Base-by-base conservation (phyloP, 371 early-diverging fungal genomes). In the Mucor saturninus region DNA sequence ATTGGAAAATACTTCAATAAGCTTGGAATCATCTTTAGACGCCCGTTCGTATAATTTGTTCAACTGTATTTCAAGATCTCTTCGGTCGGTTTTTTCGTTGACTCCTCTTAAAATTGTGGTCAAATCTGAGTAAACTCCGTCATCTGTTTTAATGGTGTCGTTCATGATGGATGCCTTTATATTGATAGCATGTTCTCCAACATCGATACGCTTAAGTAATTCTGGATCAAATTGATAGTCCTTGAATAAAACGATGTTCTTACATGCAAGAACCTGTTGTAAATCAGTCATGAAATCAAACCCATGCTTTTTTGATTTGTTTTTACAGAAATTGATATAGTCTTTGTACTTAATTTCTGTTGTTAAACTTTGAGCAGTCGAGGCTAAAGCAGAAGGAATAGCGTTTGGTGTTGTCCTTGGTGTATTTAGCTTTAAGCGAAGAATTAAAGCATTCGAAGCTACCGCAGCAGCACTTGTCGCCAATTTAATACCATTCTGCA, bases 401-500 rank as follows among this genome's bases (percentile, higher is more conserved):
- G 46, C 32, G 43, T 48, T 31, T 56, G 57, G 46, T 28, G 57
- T 56, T 56, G 46, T 56, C 46, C 30, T 56, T 56, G 57, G 57
- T 56, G 46, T 56, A 56, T 56, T 56, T 56, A 56, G 46, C n/a
- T 56, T 56, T 56, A 56, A 56, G 57, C 57, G 57, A 56, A 56
- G 10, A 56, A 56, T 42, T 56, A 56, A 56, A 56, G 56, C 56
- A 56, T 56, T 45, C 0, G 56, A 56, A 56, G 56, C 56, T 56
- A 56, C 43, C 45, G 56, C 43, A 56, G 56, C 56, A 56, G 56
- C 56, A 56, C 56, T 56, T 45, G 56, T 56, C 56, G 56, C 56
- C 56, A 43, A 56, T 43, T 56, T 56, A 30, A n/a, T 56, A 56
- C 56, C 43, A 43, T 56, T 43, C 4, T 56, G 42, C 43, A 43